These are phyloP conservation scores for Labyrinthula sp. DNA, from an alignment of 352 stramenopile species.

Conservation along the genomic window DNA sequence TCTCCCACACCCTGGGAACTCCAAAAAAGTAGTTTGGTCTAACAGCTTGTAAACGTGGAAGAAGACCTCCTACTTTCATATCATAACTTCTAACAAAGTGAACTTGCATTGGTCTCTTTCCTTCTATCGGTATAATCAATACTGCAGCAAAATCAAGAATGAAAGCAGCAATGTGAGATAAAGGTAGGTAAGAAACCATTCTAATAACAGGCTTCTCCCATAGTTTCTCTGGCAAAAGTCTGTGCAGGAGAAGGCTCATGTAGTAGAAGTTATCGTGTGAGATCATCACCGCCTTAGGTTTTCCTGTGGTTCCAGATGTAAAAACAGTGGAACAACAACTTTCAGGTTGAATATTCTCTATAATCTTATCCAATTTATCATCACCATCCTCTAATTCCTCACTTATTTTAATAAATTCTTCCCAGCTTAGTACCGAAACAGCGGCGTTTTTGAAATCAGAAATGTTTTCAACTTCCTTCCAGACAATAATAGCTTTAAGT, in stretches of 20 bases:
- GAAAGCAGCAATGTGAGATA: slow-evolving; percentile 43
- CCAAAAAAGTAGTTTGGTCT: slow-evolving; percentile 53
- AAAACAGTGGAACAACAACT: slow-evolving; percentile 30
- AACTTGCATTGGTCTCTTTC: slow-evolving; percentile 26
- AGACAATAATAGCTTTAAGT: slow-evolving; percentile 78
- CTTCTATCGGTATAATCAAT: slow-evolving; percentile 36
- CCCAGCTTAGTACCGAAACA: slow-evolving; percentile 40
- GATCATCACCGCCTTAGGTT: slow-evolving; percentile 21
- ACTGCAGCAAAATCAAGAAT: slow-evolving; percentile 47
- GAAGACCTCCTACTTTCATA: slow-evolving; percentile 43
- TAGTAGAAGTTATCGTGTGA: slow-evolving; percentile 16
- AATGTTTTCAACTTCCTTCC: slow-evolving; percentile 48
- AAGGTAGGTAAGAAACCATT: slow-evolving; percentile 35
- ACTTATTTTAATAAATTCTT: slow-evolving; percentile 40
- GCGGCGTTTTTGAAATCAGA: slow-evolving; percentile 34
- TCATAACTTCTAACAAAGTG: slow-evolving; percentile 54
- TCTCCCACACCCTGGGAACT: slow-evolving; percentile 53
- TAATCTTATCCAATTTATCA: slow-evolving; percentile 28
- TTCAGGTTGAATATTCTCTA: slow-evolving; percentile 17
- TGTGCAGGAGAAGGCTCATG: slow-evolving; percentile 1
- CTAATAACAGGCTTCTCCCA: slow-evolving; percentile 36
- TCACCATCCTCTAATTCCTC: slow-evolving; percentile 22
- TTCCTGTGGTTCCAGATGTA: slow-evolving; percentile 18
- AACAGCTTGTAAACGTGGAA: slow-evolving; percentile 44
- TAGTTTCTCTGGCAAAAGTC: slow-evolving; percentile 8